Percentiles rank a stretch among this genome's conserved stretches.
Evolutionary conservation across 1,284 basidiomycete genomes (phyloP).

Genomic region (Coniferiporia weirii): DNA sequence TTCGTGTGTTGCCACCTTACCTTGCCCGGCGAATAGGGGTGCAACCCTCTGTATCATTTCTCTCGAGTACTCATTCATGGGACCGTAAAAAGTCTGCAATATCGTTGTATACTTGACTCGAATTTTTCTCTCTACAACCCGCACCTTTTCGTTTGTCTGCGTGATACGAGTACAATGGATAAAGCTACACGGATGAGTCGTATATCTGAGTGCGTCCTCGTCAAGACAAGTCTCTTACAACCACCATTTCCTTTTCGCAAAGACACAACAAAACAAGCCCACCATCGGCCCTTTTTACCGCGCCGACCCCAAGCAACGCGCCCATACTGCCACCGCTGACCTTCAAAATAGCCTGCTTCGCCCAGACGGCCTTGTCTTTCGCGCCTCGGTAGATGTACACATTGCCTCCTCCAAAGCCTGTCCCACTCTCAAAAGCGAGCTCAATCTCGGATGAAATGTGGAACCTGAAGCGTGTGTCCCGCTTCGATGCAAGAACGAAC

Average conservation of each 20-base stretch:
- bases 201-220: background rate
- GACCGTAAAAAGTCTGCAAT: background rate
- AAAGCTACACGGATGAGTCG: background rate
- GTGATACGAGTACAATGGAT: background rate
- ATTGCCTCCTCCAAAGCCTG: slow-evolving; percentile 63
- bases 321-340: slow-evolving; percentile 66
- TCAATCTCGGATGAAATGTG: slow-evolving; percentile 55
- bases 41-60: slow-evolving; percentile 10
- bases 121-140: background rate
- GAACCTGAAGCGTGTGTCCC: slow-evolving; percentile 78
- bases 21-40: background rate
- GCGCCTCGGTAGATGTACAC: slow-evolving; percentile 77
- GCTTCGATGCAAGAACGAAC: slow-evolving; percentile 93
- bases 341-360: slow-evolving; percentile 74
- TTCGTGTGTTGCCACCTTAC: background rate
- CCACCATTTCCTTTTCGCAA: slow-evolving; percentile 71
- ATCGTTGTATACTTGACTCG: slow-evolving; percentile 1
- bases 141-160: background rate
- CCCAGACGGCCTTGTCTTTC: slow-evolving; percentile 44
- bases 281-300: slow-evolving; percentile 32
- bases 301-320: slow-evolving; percentile 73
- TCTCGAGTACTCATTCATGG: background rate
- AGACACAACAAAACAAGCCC: slow-evolving; percentile 58
- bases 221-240: slow-evolving; percentile 35
- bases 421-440: slow-evolving; percentile 78